A percentile compares a stretch with the other conserved stretches of the same genome.
These are phyloP conservation scores for Backusella sp. DNA, from an alignment of 192 early-diverging fungal species.

Conservation along the genomic window DNA sequence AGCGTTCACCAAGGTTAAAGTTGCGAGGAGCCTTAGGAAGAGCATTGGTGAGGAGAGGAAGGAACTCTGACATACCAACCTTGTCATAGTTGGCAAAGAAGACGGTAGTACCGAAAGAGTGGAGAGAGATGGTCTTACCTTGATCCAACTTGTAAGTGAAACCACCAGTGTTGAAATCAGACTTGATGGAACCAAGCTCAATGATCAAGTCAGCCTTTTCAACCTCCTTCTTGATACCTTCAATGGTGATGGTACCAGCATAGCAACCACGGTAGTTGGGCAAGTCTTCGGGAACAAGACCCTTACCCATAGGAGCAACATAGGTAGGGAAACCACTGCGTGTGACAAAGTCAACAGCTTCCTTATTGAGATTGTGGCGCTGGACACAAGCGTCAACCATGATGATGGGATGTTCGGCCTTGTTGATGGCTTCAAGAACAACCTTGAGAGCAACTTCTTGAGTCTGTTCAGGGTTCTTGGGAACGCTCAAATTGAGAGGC, in stretches of 20 bases:
- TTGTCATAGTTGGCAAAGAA: slow-evolving; percentile 39
- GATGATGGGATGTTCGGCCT: slow-evolving; percentile 44
- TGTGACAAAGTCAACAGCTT: slow-evolving; percentile 28
- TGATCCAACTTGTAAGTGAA: slow-evolving; percentile 42
- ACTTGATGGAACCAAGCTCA: slow-evolving; percentile 41
- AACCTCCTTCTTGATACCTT: slow-evolving; percentile 36
- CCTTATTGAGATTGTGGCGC: slow-evolving; percentile 22
- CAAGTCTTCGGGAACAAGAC: slow-evolving; percentile 32
- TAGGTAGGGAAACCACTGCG: slow-evolving; percentile 39
- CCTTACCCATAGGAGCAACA: slow-evolving; percentile 50
- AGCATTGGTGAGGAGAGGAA: slow-evolving; percentile 20
- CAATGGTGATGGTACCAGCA: slow-evolving; percentile 37
- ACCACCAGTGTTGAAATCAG: slow-evolving; percentile 54
- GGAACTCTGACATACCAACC: slow-evolving; percentile 40
- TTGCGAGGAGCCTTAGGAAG: neutral
- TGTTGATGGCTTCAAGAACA: slow-evolving; percentile 29
- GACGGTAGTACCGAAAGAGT: slow-evolving; percentile 38
- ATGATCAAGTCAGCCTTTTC: slow-evolving; percentile 39
- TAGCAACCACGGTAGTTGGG: slow-evolving; percentile 42
- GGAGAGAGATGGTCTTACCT: slow-evolving; percentile 38
- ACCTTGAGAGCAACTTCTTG: slow-evolving; percentile 33
- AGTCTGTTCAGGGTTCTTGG: slow-evolving; percentile 32
- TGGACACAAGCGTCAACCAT: slow-evolving; percentile 44
- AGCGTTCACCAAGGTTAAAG: neutral
- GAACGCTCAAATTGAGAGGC: slow-evolving; percentile 22